A percentile compares a stretch with the other conserved stretches of the same genome.
These are phyloP conservation scores for Saturnispora ahearnii DNA, from an alignment of 805 yeast species.

Conservation along the genomic window DNA sequence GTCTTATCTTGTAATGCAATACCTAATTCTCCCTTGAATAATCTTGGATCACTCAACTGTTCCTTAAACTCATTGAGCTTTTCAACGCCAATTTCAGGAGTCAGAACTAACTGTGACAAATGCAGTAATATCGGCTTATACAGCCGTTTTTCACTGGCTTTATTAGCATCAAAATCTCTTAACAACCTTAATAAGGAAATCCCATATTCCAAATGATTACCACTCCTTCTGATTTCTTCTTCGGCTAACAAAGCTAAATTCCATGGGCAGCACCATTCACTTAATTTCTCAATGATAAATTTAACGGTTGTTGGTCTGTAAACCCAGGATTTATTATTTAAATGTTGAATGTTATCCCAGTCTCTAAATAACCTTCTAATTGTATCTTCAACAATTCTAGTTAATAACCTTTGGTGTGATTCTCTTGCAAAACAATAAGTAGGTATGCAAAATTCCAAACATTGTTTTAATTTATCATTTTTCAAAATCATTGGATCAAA, in stretches of 20 bases:
- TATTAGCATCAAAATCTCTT: conserved; percentile 35
- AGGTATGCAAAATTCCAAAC: conserved; percentile 79
- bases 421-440: conserved; percentile 74
- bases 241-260: conserved; percentile 44
- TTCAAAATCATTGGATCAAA: conserved; percentile 58
- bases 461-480: conserved; percentile 66
- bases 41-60: conserved; percentile 17
- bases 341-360: conserved; percentile 32
- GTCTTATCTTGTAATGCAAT: conserved; percentile 14
- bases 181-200: conserved; percentile 45
- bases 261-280: conserved; percentile 80
- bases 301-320: conserved; percentile 34
- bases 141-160: conserved; percentile 40
- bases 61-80: conserved; percentile 19
- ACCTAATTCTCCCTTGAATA: conserved; percentile 22
- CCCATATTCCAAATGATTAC: conserved; percentile 49
- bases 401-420: conserved; percentile 59
- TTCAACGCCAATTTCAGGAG: conserved; percentile 20
- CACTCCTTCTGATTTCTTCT: conserved; percentile 33
- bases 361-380: conserved; percentile 44
- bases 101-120: conserved; percentile 40
- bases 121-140: conserved; percentile 46
- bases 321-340: conserved; percentile 23
- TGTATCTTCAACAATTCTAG: conserved; percentile 58
- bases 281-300: conserved; percentile 56